phyloP scores from a whole-genome alignment of 441 rosid genomes.

The Rhodomyrtus psidioides region DNA sequence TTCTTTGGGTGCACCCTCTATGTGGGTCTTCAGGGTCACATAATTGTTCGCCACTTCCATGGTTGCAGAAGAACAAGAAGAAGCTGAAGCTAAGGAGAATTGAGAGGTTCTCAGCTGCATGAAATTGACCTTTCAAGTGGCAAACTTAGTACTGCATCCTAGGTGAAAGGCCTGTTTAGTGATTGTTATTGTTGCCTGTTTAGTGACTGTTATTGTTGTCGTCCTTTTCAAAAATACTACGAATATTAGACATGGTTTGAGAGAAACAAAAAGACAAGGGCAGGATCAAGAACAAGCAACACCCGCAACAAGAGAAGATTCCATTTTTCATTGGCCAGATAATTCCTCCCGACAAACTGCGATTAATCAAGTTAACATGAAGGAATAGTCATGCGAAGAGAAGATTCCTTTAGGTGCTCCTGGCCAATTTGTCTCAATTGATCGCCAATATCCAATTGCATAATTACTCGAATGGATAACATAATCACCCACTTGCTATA shows the following conservation, averaged over 20 bases:
- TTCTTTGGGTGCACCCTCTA: slow-evolving; percentile 31
- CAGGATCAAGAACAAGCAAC: background rate
- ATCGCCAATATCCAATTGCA: too few species aligned
- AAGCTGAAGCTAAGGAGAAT: background rate
- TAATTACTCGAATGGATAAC: too few species aligned
- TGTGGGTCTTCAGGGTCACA: slow-evolving; percentile 19
- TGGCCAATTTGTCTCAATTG: too few species aligned
- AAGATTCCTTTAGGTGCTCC: background rate
- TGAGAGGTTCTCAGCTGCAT: background rate
- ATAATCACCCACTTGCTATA: too few species aligned
- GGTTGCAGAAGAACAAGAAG: background rate
- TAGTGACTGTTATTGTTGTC: background rate
- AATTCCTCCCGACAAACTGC: background rate
- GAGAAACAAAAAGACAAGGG: background rate
- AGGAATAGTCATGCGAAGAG: background rate
- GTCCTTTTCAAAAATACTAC: background rate
- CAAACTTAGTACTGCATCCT: background rate
- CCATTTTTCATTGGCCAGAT: background rate
- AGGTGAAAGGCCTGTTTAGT: background rate
- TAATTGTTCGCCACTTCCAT: slow-evolving; percentile 36
- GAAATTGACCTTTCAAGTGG: background rate
- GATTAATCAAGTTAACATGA: background rate
- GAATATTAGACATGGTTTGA: background rate
- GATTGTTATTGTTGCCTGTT: background rate
- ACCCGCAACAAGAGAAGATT: background rate